Percentiles rank a stretch among this genome's conserved stretches.
Evolutionary conservation across 352 stramenopile genomes (phyloP).

Genomic region (Phytopythium kandeliae): DNA sequence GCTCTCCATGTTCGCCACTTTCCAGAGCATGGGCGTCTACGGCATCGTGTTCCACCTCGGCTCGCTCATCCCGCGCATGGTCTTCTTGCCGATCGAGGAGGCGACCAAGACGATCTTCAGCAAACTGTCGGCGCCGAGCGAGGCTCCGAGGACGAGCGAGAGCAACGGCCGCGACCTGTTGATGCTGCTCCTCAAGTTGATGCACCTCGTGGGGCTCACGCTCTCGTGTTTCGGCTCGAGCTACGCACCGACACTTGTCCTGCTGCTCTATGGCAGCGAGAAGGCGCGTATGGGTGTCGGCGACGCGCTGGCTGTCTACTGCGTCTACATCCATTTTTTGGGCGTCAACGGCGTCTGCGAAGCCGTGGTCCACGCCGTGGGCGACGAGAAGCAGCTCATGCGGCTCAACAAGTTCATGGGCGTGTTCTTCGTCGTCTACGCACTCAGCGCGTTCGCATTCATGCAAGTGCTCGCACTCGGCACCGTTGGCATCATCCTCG

Average conservation of each 20-base stretch:
- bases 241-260: constrained; percentile 75
- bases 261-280: constrained; percentile 73
- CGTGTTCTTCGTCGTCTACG: constrained; percentile 77
- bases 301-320: constrained; percentile 74
- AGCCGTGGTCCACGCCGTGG: constrained; percentile 93
- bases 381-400: constrained; percentile 61
- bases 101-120: constrained; percentile 93
- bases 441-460: constrained; percentile 52
- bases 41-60: constrained; percentile 94
- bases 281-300: constrained; percentile 56
- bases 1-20: constrained; percentile 83
- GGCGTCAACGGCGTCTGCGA: constrained; percentile 95
- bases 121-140: constrained; percentile 59
- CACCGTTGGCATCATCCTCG: constrained; percentile 71
- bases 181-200: constrained; percentile 75
- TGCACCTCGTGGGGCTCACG: constrained; percentile 77
- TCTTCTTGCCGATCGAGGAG: constrained; percentile 97
- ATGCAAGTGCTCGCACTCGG: constrained; percentile 53
- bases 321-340: constrained; percentile 94
- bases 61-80: constrained; percentile 91
- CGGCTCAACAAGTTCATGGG: constrained; percentile 76
- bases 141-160: constrained; percentile 7
- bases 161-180: constrained; percentile 41
- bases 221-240: constrained; percentile 83
- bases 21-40: constrained; percentile 95